Conservation (phyloP, 2,329 filamentous ascomycete species). For the Penicillium aurantiogriseum region DNA sequence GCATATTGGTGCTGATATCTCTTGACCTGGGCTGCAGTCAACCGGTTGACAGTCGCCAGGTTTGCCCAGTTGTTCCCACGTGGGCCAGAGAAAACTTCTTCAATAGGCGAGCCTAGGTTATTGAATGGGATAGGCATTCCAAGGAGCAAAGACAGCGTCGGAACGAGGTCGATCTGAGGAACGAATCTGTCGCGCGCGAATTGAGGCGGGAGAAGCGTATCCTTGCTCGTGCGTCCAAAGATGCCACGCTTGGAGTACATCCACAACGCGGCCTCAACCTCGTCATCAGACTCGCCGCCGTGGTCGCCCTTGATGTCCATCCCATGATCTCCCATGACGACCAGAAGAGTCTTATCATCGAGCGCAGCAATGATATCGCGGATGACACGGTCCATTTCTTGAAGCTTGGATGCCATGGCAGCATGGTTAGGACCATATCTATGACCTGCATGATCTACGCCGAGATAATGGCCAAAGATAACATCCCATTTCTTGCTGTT, state of each 20-base stretch:
- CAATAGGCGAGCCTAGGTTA: conserved; percentile 87
- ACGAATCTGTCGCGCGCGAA: conserved; percentile 74
- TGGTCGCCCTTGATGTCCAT: conserved; percentile 98
- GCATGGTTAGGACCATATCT: conserved; percentile 90
- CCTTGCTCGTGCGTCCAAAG: conserved; percentile 73
- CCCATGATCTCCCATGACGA: conserved; percentile 98
- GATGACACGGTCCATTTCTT: conserved; percentile 84
- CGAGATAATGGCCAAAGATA: conserved; percentile 89
- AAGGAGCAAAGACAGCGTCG: conserved; percentile 81
- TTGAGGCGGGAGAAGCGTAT: conserved; percentile 55
- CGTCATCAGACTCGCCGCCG: conserved; percentile 95
- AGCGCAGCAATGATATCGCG: conserved; percentile 67
- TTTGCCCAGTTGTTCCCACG: conserved; percentile 71
- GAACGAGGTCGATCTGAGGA: conserved; percentile 89
- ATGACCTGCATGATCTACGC: conserved; percentile 95
- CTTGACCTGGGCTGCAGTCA: conserved; percentile 81
- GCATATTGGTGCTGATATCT: conserved; percentile 86
- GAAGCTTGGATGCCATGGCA: conserved; percentile 86
- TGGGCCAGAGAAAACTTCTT: conserved; percentile 80
- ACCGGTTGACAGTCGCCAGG: conserved; percentile 70
- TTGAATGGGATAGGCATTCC: conserved; percentile 95
- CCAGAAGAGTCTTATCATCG: conserved; percentile 81
- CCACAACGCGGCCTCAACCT: conserved; percentile 92
- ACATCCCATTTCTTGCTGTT: conserved; percentile 79
- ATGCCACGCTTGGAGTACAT: conserved; percentile 90